phyloP scores from a whole-genome alignment of 1,284 basidiomycete genomes.

The Xerocomus amazonicus region DNA sequence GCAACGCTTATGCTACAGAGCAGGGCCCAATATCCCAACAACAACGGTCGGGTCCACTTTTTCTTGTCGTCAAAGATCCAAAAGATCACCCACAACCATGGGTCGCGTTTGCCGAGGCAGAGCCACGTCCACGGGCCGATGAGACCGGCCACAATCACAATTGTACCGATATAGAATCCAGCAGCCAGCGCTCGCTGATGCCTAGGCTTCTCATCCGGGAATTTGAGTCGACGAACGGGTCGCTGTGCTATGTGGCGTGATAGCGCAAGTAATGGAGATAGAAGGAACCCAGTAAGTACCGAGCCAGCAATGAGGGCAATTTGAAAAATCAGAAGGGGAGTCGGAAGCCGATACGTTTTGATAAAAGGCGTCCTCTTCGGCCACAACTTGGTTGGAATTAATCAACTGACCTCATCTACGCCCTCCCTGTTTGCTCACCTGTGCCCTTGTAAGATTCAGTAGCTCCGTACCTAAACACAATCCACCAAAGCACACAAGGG shows the following conservation, averaged over 20 bases:
- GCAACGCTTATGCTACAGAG: constrained; percentile 83
- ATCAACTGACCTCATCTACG: constrained; percentile 7
- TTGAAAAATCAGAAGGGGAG: constrained; percentile 90
- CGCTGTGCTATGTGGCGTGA: constrained; percentile 91
- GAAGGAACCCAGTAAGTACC: constrained; percentile 85
- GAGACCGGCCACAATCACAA: constrained; percentile 79
- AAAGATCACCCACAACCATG: constrained; percentile 84
- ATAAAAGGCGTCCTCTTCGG: constrained; percentile 81
- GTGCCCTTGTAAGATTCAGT: constrained; percentile 75
- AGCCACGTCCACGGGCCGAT: constrained; percentile 92
- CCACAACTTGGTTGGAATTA: constrained; percentile 56
- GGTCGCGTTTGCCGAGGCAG: constrained; percentile 81
- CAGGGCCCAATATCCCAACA: constrained; percentile 84
- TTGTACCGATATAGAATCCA: constrained; percentile 80
- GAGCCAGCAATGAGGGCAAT: constrained; percentile 92
- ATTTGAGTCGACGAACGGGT: constrained; percentile 84
- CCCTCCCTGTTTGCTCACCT: constrained; percentile 46
- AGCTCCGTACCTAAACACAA: constrained; percentile 86
- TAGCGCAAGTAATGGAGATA: constrained; percentile 92
- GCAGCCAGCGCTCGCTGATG: constrained; percentile 84
- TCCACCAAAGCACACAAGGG: constrained; percentile 83
- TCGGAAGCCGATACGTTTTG: constrained; percentile 91
- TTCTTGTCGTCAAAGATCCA: constrained; percentile 73
- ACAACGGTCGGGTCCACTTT: constrained; percentile 78
- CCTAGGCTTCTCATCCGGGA: constrained; percentile 83